Conservation (phyloP, 805 yeast species). For the Myxozyma lipomycoides region DNA sequence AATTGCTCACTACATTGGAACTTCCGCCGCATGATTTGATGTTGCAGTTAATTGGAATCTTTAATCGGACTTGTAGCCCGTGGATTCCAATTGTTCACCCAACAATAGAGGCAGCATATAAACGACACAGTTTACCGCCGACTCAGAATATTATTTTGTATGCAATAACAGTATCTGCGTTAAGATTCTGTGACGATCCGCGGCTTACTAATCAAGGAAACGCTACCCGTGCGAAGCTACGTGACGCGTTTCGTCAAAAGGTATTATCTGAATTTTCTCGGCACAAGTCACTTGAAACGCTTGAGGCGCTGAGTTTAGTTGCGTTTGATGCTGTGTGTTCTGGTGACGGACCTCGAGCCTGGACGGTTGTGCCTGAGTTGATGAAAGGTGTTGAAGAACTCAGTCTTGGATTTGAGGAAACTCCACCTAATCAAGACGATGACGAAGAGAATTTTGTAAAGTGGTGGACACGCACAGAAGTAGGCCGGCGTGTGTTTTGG, state of each 20-base stretch:
- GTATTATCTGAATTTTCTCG: neutral
- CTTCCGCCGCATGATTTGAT: neutral
- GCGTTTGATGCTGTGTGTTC: slow-evolving; percentile 5
- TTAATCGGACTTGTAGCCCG: neutral
- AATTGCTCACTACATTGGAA: neutral
- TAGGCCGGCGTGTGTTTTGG: slow-evolving; percentile 4
- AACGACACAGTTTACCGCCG: neutral
- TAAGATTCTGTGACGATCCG: slow-evolving; percentile 1
- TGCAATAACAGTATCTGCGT: neutral
- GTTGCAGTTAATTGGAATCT: neutral
- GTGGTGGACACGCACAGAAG: neutral
- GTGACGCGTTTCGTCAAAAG: slow-evolving; percentile 1
- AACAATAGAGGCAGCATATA: neutral
- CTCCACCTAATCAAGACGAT: neutral
- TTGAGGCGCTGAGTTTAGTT: slow-evolving; percentile 2
- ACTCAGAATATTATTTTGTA: neutral
- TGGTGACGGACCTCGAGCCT: neutral
- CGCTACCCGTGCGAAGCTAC: neutral
- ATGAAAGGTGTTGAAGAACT: slow-evolving; percentile 1
- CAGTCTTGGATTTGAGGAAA: slow-evolving; percentile 1
- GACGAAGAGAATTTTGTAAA: neutral
- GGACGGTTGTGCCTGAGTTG: neutral
- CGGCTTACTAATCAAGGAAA: neutral
- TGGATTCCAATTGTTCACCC: slow-evolving; percentile 6
- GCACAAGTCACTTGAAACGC: neutral